Conservation (phyloP, 2,329 filamentous ascomycete genomes). For the Teratosphaeria destructans region DNA sequence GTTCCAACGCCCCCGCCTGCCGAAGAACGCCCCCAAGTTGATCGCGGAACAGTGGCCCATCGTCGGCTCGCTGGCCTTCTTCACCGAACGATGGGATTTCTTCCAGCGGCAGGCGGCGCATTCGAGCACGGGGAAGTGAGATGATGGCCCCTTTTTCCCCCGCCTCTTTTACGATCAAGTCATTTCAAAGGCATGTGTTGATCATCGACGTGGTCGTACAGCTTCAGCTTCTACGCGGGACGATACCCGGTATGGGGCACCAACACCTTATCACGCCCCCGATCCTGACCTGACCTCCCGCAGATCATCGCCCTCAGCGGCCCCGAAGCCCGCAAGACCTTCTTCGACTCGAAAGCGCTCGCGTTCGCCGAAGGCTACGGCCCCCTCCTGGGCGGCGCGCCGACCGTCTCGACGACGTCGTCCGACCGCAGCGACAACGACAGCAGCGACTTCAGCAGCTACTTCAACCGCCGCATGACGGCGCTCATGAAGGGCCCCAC, state of each 20-base stretch:
- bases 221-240: constrained; percentile 41
- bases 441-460: constrained; percentile 7
- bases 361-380: constrained; percentile 35
- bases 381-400: constrained; percentile 17
- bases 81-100: constrained; percentile 38
- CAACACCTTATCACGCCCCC: not conserved
- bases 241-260: constrained; percentile 27
- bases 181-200: not conserved
- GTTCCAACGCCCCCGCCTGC: constrained; percentile 12
- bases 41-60: constrained; percentile 28
- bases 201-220: not conserved
- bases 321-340: constrained; percentile 31
- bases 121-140: constrained; percentile 28
- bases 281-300: not conserved
- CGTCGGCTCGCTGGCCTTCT: constrained; percentile 37
- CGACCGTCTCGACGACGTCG: constrained; percentile 20
- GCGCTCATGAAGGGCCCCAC: constrained; percentile 21
- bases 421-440: constrained; percentile 3
- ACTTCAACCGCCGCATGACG: constrained; percentile 18
- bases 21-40: constrained; percentile 16
- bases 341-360: constrained; percentile 37
- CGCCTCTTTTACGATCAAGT: not conserved
- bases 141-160: not conserved
- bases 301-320: constrained; percentile 34
- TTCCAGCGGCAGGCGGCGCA: constrained; percentile 24